phyloP scores from a whole-genome alignment of 2,329 filamentous ascomycete species.

The Trichoderma koningiopsis region DNA sequence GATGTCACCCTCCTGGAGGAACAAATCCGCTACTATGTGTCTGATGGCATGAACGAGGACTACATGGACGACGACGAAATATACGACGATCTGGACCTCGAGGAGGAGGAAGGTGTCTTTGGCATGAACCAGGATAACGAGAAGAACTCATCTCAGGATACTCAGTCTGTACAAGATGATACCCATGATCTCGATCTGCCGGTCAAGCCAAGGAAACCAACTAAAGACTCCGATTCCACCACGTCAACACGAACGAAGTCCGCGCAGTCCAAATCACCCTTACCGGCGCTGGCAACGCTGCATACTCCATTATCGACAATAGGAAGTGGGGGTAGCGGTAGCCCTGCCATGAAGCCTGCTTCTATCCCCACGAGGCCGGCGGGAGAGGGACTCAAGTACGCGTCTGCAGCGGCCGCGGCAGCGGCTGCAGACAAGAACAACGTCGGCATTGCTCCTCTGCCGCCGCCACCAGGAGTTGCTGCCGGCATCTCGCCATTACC shows the following conservation, averaged over 20 bases:
- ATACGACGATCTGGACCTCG: slow-evolving; percentile 90
- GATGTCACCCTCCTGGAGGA: slow-evolving; percentile 89
- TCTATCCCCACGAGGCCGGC: slow-evolving; percentile 80
- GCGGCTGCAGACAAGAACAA: slow-evolving; percentile 85
- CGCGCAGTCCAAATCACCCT: slow-evolving; percentile 86
- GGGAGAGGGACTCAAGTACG: slow-evolving; percentile 92
- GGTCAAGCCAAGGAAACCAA: slow-evolving; percentile 54
- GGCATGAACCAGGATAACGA: slow-evolving; percentile 82
- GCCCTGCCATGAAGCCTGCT: slow-evolving; percentile 85
- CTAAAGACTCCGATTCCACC: slow-evolving; percentile 59
- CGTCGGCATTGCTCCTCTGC: slow-evolving; percentile 89
- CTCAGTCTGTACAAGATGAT: slow-evolving; percentile 89
- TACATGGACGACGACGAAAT: slow-evolving; percentile 93
- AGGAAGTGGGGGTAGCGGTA: slow-evolving; percentile 58
- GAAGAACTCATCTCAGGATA: slow-evolving; percentile 90
- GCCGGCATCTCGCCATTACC: slow-evolving; percentile 52
- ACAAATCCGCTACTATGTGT: slow-evolving; percentile 91
- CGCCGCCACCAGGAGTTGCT: slow-evolving; percentile 75
- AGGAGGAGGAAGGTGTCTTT: slow-evolving; percentile 87
- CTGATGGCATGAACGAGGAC: slow-evolving; percentile 83
- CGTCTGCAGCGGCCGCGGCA: slow-evolving; percentile 90
- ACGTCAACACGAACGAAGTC: slow-evolving; percentile 71
- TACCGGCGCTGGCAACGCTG: slow-evolving; percentile 89
- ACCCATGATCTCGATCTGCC: slow-evolving; percentile 58
- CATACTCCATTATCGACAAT: slow-evolving; percentile 70